A percentile compares a stretch with the other conserved stretches of the same genome.
Conservation (phyloP, 23 red algal species). For the Agarophyton chilense region DNA sequence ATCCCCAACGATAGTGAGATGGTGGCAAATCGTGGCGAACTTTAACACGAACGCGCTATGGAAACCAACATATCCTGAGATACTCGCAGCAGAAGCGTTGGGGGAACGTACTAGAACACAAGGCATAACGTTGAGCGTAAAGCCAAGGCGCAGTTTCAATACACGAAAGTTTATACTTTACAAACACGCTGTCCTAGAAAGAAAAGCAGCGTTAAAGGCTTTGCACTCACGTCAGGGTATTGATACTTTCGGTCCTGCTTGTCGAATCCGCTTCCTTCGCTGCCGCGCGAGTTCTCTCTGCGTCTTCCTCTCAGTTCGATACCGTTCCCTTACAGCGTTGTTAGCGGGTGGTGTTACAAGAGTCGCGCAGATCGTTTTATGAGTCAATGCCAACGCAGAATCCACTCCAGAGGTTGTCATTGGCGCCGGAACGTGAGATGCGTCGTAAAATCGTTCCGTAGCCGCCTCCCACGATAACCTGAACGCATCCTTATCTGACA, state of each 20-base stretch:
- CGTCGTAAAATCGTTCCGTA: slow-evolving; percentile 80
- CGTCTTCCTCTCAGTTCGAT: slow-evolving; percentile 36
- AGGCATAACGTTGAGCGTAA: too few species aligned
- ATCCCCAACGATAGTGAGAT: too few species aligned
- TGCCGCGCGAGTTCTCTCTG: background rate
- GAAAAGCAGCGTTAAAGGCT: too few species aligned
- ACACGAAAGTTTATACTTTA: background rate
- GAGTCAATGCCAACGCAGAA: slow-evolving; percentile 69
- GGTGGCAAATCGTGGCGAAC: too few species aligned
- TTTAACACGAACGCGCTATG: too few species aligned
- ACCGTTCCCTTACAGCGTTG: slow-evolving; percentile 45
- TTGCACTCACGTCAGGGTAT: background rate
- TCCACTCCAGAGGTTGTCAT: slow-evolving; percentile 34
- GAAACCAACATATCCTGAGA: too few species aligned
- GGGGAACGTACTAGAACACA: too few species aligned
- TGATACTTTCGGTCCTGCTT: background rate
- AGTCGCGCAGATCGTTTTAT: slow-evolving; percentile 74
- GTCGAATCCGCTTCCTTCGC: slow-evolving; percentile 3
- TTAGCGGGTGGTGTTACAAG: slow-evolving; percentile 64
- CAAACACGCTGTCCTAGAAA: background rate
- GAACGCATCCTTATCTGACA: slow-evolving; percentile 47
- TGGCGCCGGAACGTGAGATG: slow-evolving; percentile 51
- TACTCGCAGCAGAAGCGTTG: too few species aligned
- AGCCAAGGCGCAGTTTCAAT: too few species aligned
- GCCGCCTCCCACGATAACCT: slow-evolving; percentile 83